Evolutionary conservation across 2,329 filamentous ascomycete species (phyloP).

Genomic region (Penicillium sp.): DNA sequence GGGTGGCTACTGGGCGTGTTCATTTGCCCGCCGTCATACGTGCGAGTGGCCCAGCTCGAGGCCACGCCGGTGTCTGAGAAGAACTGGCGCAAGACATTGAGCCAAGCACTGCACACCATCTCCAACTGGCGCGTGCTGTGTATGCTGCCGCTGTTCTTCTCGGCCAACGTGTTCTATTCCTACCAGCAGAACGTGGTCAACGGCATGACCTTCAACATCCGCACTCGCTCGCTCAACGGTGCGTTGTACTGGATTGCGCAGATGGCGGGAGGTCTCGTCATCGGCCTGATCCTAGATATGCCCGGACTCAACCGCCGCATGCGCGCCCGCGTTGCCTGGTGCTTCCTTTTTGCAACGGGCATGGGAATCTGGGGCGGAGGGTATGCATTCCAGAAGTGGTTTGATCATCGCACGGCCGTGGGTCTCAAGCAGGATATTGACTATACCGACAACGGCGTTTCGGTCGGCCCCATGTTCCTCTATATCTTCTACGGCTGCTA

Average conservation of each 20-base stretch:
- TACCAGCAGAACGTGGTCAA: slow-evolving; percentile 60
- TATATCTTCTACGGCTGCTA: slow-evolving; percentile 71
- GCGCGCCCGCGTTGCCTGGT: slow-evolving; percentile 50
- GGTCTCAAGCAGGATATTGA: slow-evolving; percentile 49
- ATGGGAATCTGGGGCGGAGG: slow-evolving; percentile 60
- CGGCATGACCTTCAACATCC: slow-evolving; percentile 54
- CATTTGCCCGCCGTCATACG: slow-evolving; percentile 49
- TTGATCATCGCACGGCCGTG: slow-evolving; percentile 43
- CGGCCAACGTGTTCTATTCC: slow-evolving; percentile 56
- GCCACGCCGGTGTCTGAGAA: slow-evolving; percentile 41
- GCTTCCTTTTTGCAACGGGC: slow-evolving; percentile 48
- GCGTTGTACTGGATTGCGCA: slow-evolving; percentile 58
- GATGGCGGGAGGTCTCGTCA: slow-evolving; percentile 54
- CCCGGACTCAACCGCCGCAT: slow-evolving; percentile 43
- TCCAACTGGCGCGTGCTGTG: slow-evolving; percentile 47
- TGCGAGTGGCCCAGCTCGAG: slow-evolving; percentile 41
- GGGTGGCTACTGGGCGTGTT: slow-evolving; percentile 51
- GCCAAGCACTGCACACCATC: slow-evolving; percentile 39
- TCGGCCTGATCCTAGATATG: slow-evolving; percentile 40
- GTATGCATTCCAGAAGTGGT: slow-evolving; percentile 64
- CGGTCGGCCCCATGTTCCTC: slow-evolving; percentile 63
- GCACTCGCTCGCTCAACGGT: slow-evolving; percentile 56
- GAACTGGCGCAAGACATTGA: slow-evolving; percentile 33
- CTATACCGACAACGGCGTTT: slow-evolving; percentile 49
- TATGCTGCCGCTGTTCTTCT: slow-evolving; percentile 56